A percentile compares a stretch with the other conserved stretches of the same genome.
phyloP scores from a whole-genome alignment of 306 rosid species.

The Dalbergia oliveri region DNA sequence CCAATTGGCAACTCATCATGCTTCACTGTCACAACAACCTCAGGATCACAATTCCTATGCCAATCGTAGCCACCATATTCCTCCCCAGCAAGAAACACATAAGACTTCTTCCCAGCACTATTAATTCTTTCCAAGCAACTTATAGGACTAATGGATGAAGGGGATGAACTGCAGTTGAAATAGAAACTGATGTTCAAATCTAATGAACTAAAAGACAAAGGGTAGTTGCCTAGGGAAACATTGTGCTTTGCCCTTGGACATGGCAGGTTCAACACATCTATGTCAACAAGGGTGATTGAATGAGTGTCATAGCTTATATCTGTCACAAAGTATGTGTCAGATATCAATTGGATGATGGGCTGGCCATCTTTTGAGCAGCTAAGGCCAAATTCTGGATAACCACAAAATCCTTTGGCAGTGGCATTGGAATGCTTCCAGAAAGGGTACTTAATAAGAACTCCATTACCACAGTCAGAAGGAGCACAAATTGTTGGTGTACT shows the following conservation, averaged over 20 bases:
- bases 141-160: neutral
- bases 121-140: slow-evolving; percentile 23
- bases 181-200: slow-evolving; percentile 54
- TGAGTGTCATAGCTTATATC: slow-evolving; percentile 34
- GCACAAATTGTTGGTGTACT: slow-evolving; percentile 30
- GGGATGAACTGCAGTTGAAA: slow-evolving; percentile 50
- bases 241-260: slow-evolving; percentile 54
- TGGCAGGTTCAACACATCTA: slow-evolving; percentile 30
- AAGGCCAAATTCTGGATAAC: slow-evolving; percentile 49
- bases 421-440: slow-evolving; percentile 39
- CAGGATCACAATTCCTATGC: slow-evolving; percentile 38
- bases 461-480: slow-evolving; percentile 32
- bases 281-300: slow-evolving; percentile 52
- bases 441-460: slow-evolving; percentile 43
- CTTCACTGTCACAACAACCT: slow-evolving; percentile 49
- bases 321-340: slow-evolving; percentile 39
- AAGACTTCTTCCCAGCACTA: slow-evolving; percentile 26
- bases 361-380: neutral
- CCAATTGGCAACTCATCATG: neutral
- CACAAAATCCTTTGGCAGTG: slow-evolving; percentile 16
- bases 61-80: neutral
- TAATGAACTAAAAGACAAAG: slow-evolving; percentile 26
- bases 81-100: slow-evolving; percentile 26
- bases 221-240: slow-evolving; percentile 37
- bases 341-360: slow-evolving; percentile 24